phyloP scores from a whole-genome alignment of 345 rosid species.

The Acer saccharum region DNA sequence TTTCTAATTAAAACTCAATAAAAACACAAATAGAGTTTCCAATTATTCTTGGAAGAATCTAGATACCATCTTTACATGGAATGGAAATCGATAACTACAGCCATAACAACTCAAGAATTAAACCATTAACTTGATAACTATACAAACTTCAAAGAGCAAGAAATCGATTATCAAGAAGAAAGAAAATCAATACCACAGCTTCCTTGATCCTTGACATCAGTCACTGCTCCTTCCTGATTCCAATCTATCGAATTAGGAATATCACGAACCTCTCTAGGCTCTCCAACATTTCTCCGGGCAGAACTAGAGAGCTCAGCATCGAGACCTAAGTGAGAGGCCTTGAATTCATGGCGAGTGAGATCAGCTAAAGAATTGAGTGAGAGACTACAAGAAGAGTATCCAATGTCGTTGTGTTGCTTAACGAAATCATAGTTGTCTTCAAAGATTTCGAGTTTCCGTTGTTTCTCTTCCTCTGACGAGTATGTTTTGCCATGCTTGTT shows the following conservation, averaged over 20 bases:
- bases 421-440: conserved; percentile 70
- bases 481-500: conserved; percentile 57
- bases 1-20: not conserved
- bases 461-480: conserved; percentile 55
- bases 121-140: not conserved
- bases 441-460: conserved; percentile 56
- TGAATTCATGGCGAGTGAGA: conserved; percentile 82
- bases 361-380: conserved; percentile 82
- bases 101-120: too few species aligned
- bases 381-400: conserved; percentile 53
- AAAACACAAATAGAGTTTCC: not conserved
- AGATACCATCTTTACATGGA: too few species aligned
- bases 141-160: not conserved
- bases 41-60: too few species aligned
- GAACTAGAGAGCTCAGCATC: conserved; percentile 32
- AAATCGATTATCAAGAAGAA: not conserved
- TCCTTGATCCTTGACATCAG: conserved; percentile 84
- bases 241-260: conserved; percentile 76
- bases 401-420: conserved; percentile 44
- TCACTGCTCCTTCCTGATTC: conserved; percentile 80
- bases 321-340: conserved; percentile 72
- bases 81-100: too few species aligned
- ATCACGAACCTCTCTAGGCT: conserved; percentile 15
- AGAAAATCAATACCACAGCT: conserved; percentile 62
- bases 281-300: conserved; percentile 20